Evolutionary conservation across 140 eudicot species (phyloP).

Genomic region (Bidens hawaiensis): DNA sequence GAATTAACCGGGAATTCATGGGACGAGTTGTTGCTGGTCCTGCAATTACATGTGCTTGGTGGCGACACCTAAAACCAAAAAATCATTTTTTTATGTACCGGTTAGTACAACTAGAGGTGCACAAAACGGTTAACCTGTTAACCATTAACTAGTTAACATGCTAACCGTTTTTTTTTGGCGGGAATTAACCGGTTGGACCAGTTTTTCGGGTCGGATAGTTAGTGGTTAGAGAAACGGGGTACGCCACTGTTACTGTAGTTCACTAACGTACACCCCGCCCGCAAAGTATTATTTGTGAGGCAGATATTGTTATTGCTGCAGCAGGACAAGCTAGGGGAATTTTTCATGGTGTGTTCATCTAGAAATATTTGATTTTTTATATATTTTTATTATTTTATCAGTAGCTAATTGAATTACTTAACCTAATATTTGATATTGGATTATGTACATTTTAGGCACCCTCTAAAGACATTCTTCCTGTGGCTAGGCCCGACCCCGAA

Average conservation of each 20-base stretch:
- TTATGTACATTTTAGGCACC: constrained; percentile 60
- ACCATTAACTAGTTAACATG: too few species aligned
- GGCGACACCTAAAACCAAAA: too few species aligned
- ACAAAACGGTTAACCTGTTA: too few species aligned
- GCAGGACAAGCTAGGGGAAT: constrained; percentile 99
- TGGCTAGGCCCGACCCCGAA: constrained; percentile 95
- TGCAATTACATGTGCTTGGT: too few species aligned
- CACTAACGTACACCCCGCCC: constrained; percentile 76
- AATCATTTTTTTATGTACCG: too few species aligned
- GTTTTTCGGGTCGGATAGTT: too few species aligned
- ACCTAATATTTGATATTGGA: background rate
- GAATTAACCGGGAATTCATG: too few species aligned
- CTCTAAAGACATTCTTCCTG: constrained; percentile 83
- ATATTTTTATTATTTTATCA: background rate
- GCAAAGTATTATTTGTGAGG: constrained; percentile 72
- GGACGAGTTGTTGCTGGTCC: too few species aligned
- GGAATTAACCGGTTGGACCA: too few species aligned
- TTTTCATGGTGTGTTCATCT: constrained; percentile 65
- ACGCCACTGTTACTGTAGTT: constrained; percentile 79
- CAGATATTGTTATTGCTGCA: constrained; percentile 90
- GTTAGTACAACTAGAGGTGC: too few species aligned
- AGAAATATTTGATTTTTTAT: constrained; percentile 2
- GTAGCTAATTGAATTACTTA: background rate
- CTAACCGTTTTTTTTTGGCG: too few species aligned
- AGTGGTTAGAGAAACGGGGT: too few species aligned